Percentiles rank a stretch among this genome's conserved stretches.
Evolutionary conservation across 148 eudicot genomes (phyloP).

Genomic region (Cornus kousa): DNA sequence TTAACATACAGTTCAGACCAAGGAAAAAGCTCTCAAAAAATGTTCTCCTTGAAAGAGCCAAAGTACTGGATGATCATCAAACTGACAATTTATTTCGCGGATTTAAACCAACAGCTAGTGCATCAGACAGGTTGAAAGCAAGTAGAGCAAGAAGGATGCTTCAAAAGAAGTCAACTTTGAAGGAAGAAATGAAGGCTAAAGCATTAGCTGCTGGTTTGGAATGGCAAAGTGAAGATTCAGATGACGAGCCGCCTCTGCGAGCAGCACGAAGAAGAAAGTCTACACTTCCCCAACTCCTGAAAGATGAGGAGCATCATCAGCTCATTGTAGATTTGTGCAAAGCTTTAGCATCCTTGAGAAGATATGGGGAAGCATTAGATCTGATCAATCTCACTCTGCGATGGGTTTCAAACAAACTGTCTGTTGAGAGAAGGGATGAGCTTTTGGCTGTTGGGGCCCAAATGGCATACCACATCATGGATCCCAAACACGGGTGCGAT

Average conservation of each 20-base stretch:
- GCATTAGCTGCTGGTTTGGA: conserved; percentile 50
- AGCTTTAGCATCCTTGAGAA: conserved; percentile 41
- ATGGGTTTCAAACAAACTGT: conserved; percentile 30
- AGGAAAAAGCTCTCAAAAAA: conserved; percentile 34
- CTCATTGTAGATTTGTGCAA: conserved; percentile 45
- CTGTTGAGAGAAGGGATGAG: conserved; percentile 44
- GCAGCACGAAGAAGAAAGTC: conserved; percentile 41
- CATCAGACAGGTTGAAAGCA: conserved; percentile 33
- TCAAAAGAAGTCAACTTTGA: conserved; percentile 29
- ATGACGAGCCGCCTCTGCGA: conserved; percentile 39
- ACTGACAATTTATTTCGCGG: conserved; percentile 38
- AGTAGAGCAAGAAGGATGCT: conserved; percentile 37
- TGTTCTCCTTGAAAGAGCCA: conserved; percentile 38
- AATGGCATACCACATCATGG: conserved; percentile 40
- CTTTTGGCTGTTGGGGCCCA: conserved; percentile 45
- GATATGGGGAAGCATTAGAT: conserved; percentile 39
- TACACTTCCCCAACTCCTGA: conserved; percentile 46
- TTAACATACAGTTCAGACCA: conserved; percentile 39
- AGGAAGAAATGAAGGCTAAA: conserved; percentile 45
- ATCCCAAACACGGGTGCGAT: conserved; percentile 45
- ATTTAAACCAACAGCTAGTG: conserved; percentile 28
- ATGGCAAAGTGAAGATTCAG: conserved; percentile 55
- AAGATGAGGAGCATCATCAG: conserved; percentile 46
- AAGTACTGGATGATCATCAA: conserved; percentile 37
- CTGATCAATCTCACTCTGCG: conserved; percentile 32